Percentiles rank a stretch among this genome's conserved stretches.
These are phyloP conservation scores for Globisporangium okanoganense DNA, from an alignment of 352 stramenopile species.

Conservation along the genomic window DNA sequence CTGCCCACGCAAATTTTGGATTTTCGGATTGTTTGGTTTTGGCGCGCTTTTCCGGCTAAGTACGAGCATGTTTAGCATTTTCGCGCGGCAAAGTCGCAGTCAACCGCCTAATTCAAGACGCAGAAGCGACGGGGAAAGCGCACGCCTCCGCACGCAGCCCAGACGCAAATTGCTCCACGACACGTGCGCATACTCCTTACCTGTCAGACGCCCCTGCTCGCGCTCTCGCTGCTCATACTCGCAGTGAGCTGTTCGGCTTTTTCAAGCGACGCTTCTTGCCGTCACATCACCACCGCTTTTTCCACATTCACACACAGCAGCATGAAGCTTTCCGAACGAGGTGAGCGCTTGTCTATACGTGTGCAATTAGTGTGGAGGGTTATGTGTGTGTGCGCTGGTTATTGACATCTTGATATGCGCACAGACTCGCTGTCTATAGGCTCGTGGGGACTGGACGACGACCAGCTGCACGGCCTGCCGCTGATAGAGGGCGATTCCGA, in stretches of 20 bases:
- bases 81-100: not conserved
- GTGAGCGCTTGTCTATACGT: not conserved
- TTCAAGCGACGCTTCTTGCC: not conserved
- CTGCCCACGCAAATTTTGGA: constrained; percentile 11
- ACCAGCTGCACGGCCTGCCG: constrained; percentile 34
- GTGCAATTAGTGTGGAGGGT: not conserved
- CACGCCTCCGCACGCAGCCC: too few species aligned
- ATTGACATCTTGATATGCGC: constrained; percentile 10
- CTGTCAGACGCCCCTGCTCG: not conserved
- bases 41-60: constrained; percentile 25
- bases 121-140: not conserved
- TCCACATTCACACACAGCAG: not conserved
- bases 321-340: constrained; percentile 15
- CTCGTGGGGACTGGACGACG: constrained; percentile 44
- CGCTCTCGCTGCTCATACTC: not conserved
- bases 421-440: constrained; percentile 30
- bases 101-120: constrained; percentile 1
- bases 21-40: constrained; percentile 23
- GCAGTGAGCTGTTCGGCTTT: not conserved
- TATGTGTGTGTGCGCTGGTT: constrained; percentile 6
- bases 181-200: not conserved
- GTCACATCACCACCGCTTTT: not conserved
- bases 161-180: not conserved
- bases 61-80: constrained; percentile 10
- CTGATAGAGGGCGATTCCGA: constrained; percentile 23